Percentiles rank a stretch among this genome's conserved stretches.
phyloP scores from a whole-genome alignment of 345 rosid genomes.

The Eucalyptus polyanthemos region DNA sequence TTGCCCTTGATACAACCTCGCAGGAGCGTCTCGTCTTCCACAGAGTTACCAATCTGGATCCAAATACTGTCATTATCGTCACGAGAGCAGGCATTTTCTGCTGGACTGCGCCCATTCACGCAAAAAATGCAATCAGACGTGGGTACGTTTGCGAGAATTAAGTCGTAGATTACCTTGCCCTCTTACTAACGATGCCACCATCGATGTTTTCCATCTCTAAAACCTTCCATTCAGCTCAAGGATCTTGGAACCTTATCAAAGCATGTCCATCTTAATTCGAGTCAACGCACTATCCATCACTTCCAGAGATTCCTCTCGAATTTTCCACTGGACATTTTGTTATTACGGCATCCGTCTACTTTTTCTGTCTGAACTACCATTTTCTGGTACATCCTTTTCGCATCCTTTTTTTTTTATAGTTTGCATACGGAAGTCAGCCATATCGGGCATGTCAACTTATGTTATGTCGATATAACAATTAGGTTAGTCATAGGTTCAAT shows the following conservation, averaged over 20 bases:
- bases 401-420: not conserved
- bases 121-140: not conserved
- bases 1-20: not conserved
- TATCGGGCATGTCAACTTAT: not conserved
- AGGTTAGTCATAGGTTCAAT: not conserved
- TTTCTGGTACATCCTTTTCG: not conserved
- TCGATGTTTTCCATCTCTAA: not conserved
- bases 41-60: not conserved
- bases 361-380: not conserved
- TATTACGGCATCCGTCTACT: not conserved
- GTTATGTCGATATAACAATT: not conserved
- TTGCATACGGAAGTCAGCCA: not conserved
- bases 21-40: not conserved
- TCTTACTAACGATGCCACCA: not conserved
- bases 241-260: not conserved
- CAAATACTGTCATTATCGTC: not conserved
- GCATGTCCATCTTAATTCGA: not conserved
- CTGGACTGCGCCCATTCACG: not conserved
- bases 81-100: not conserved
- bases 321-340: not conserved
- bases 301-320: not conserved
- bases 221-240: not conserved
- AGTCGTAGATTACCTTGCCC: not conserved
- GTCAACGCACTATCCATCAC: not conserved
- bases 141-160: not conserved